Base-by-base conservation (phyloP, 2,329 filamentous ascomycete genomes). In the Dactylellina drechsleri region DNA sequence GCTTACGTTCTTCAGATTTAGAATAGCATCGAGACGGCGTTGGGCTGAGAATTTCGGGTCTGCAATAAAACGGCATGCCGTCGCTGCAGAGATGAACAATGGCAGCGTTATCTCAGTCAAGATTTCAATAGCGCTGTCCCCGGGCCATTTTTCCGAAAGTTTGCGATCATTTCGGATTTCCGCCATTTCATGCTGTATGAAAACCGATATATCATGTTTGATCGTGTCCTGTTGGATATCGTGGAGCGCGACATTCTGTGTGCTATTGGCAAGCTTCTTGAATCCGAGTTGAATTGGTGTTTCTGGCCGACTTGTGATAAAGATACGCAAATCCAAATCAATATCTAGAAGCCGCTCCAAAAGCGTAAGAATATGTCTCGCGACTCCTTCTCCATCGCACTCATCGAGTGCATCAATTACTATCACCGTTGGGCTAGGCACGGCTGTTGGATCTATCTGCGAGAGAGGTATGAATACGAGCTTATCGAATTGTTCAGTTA, bases 321-420 rank as follows among this genome's bases (percentile, higher is more conserved):
- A 72, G 10, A 72, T 43, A 8, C 67, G 61, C 12, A 72, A 15
- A 16, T 62, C 49, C 4, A 36, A 36, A 36, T 49, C 8, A 8
- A 28, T 1, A 77, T 61, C 36, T 66, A 20, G 77, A 5, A 36
- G 31, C 6, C 10, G 31, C 10, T 36, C 31, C 31, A 36, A 36
- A 10, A 26, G 66, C 43, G 28, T 67, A 40, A 15, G 57, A 40
- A 31, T 73, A 43, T 12, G 10, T 23, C 36, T 45, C 28, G n/a
- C 31, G 16, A 73, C 15, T 20, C 23, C 23, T 52, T 49, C 54
- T 49, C 54, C 18, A 2, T 76, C 71, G 16, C 71, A 76, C 40
- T 76, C 71, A 31, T 76, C 71, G 1, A 76, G 23, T 4, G 65
- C 71, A 23, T 76, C 71, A 15, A 76, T 58, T 13, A 76, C 53